These are phyloP conservation scores for Fonsecaea monophora DNA, from an alignment of 2,329 filamentous ascomycete genomes.

Conservation along the genomic window DNA sequence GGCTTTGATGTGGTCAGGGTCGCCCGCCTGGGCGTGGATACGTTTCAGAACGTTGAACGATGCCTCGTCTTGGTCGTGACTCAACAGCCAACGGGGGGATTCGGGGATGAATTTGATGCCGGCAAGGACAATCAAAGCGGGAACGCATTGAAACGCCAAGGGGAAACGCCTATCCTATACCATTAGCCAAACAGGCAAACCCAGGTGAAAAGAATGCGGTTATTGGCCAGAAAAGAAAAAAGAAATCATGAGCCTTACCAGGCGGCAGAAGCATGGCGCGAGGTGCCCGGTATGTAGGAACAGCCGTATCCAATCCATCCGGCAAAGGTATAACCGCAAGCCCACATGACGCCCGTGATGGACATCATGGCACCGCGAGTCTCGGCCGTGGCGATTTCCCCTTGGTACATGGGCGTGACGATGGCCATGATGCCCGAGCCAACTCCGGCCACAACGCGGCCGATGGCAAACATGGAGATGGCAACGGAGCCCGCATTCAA, in stretches of 20 bases:
- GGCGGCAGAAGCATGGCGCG: too few relatives aligned
- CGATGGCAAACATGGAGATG: constrained; percentile 35
- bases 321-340: constrained; percentile 36
- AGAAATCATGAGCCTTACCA: too few relatives aligned
- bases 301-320: too few relatives aligned
- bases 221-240: too few relatives aligned
- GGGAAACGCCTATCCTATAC: too few relatives aligned
- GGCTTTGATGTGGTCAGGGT: constrained; percentile 46
- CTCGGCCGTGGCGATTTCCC: constrained; percentile 36
- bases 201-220: too few relatives aligned
- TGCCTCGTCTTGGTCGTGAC: constrained; percentile 47
- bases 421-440: constrained; percentile 48
- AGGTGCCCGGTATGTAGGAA: too few relatives aligned
- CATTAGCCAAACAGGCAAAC: too few relatives aligned
- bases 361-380: constrained; percentile 35
- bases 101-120: constrained; percentile 44
- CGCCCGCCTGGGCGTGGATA: constrained; percentile 45
- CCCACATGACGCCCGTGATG: too few relatives aligned
- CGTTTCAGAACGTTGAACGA: constrained; percentile 47
- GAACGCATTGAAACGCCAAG: too few relatives aligned
- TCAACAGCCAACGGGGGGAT: constrained; percentile 46
- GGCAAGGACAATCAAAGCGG: too few relatives aligned
- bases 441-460: constrained; percentile 29
- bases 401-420: constrained; percentile 34
- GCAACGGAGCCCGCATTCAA: constrained; percentile 51